Evolutionary conservation across 495 filamentous ascomycete species (phyloP).

Genomic region (Lindgomyces ingoldianus): DNA sequence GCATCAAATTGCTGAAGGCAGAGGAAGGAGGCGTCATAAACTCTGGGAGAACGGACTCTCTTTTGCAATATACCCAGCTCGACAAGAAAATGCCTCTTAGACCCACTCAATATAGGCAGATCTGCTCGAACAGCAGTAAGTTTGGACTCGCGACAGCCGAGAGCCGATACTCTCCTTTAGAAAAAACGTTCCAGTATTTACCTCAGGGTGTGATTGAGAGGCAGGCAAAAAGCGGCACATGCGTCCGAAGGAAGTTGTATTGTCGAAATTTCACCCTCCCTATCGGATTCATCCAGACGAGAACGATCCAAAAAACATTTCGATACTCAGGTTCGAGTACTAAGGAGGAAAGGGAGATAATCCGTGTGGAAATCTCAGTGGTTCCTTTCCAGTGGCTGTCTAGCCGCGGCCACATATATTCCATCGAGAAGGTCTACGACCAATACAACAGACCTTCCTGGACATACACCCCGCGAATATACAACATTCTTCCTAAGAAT

Average conservation of each 20-base stretch:
- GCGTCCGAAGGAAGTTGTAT: not conserved
- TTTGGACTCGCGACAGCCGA: too few relatives aligned
- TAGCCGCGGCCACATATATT: not conserved
- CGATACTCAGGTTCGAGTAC: not conserved
- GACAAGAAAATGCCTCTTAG: too few relatives aligned
- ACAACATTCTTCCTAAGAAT: conserved; percentile 3
- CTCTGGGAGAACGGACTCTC: too few relatives aligned
- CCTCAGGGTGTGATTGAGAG: not conserved
- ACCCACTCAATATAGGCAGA: too few relatives aligned
- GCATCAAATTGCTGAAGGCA: too few relatives aligned
- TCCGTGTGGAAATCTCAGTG: not conserved
- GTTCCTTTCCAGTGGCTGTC: conserved; percentile 25
- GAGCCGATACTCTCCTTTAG: not conserved
- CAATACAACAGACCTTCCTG: conserved; percentile 1
- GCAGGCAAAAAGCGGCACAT: not conserved
- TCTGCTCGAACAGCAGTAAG: too few relatives aligned
- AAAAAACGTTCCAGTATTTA: not conserved
- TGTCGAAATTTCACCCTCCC: not conserved
- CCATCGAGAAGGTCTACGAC: not conserved
- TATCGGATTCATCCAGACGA: conserved; percentile 17
- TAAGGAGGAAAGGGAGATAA: not conserved
- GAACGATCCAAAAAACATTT: not conserved
- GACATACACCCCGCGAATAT: not conserved
- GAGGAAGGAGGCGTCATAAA: too few relatives aligned
- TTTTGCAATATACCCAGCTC: too few relatives aligned